phyloP scores from a whole-genome alignment of 441 rosid genomes.

The Bocquillonia castaneifolia region DNA sequence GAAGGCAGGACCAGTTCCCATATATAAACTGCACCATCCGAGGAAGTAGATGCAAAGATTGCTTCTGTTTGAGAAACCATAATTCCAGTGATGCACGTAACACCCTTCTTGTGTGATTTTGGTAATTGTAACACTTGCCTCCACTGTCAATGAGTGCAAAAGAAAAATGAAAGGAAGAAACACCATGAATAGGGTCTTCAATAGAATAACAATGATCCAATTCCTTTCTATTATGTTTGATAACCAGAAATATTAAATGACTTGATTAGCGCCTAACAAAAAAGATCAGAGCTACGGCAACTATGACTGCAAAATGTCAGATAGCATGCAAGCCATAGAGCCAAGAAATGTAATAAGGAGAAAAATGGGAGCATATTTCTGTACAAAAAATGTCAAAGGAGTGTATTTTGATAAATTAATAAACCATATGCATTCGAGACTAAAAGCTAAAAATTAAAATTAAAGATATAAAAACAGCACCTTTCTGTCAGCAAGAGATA shows the following conservation, averaged over 20 bases:
- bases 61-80: constrained; percentile 60
- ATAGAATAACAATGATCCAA: neutral
- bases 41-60: constrained; percentile 73
- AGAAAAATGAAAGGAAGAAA: neutral
- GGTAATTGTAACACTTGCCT: constrained; percentile 63
- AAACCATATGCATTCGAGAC: neutral
- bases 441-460: neutral
- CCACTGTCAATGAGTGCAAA: constrained; percentile 48
- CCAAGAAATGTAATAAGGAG: neutral
- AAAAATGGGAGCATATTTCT: neutral
- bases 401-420: neutral
- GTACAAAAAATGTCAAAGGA: neutral
- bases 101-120: constrained; percentile 79
- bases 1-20: constrained; percentile 64
- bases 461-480: constrained; percentile 24
- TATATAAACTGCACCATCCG: constrained; percentile 62
- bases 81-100: constrained; percentile 70
- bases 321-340: neutral
- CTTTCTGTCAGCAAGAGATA: constrained; percentile 46
- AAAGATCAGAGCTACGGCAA: neutral
- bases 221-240: neutral
- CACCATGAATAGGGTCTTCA: neutral
- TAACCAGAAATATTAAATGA: neutral
- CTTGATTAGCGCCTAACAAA: neutral
- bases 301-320: neutral